These are phyloP conservation scores for Lactifluus echinatus DNA, from an alignment of 768 basidiomycete genomes.

Conservation along the genomic window DNA sequence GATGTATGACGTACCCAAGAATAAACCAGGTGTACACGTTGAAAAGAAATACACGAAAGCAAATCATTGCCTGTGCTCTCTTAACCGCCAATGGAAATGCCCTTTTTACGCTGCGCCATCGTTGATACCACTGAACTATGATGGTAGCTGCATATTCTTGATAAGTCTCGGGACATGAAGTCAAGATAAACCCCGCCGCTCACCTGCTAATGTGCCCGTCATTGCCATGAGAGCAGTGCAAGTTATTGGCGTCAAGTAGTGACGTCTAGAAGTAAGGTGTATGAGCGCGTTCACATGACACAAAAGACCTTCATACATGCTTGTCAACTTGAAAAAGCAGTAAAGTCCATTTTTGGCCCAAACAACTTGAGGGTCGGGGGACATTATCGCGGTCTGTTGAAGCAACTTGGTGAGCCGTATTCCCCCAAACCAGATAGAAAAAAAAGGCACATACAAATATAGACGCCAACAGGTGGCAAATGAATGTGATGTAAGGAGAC, in stretches of 20 bases:
- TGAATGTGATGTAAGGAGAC: slow-evolving; percentile 36
- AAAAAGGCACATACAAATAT: slow-evolving; percentile 20
- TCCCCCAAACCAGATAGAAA: not conserved
- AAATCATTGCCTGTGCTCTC: slow-evolving; percentile 30
- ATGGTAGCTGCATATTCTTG: slow-evolving; percentile 32
- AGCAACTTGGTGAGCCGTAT: not conserved
- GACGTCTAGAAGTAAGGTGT: slow-evolving; percentile 14
- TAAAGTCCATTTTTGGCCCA: slow-evolving; percentile 39
- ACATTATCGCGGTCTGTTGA: too few species aligned
- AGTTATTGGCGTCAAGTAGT: slow-evolving; percentile 33
- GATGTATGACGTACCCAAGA: slow-evolving; percentile 8
- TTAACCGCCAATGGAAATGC: slow-evolving; percentile 36
- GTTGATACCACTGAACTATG: slow-evolving; percentile 34
- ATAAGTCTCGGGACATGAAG: not conserved
- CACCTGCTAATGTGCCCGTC: slow-evolving; percentile 41
- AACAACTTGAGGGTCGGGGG: too few species aligned
- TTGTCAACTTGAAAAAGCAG: slow-evolving; percentile 32
- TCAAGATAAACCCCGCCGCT: not conserved
- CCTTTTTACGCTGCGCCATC: slow-evolving; percentile 29
- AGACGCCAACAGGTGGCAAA: slow-evolving; percentile 33
- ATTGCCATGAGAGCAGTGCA: slow-evolving; percentile 34
- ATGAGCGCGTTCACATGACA: not conserved
- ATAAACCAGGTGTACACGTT: slow-evolving; percentile 9
- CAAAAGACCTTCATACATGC: slow-evolving; percentile 30
- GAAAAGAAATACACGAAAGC: slow-evolving; percentile 29